phyloP scores from a whole-genome alignment of 805 yeast species.

The Pichia rugopelliculosa region DNA sequence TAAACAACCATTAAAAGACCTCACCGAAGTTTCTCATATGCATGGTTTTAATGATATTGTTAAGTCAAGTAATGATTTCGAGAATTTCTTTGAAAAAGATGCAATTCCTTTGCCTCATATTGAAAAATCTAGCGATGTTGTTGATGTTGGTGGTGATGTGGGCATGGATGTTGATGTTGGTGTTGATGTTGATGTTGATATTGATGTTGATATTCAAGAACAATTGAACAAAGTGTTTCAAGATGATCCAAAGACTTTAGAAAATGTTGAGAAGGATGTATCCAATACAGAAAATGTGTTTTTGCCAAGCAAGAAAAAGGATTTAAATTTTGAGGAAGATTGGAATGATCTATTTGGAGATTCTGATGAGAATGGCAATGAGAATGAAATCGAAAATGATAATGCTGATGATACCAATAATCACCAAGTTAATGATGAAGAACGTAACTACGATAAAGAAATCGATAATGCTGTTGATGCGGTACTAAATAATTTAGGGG shows the following conservation, averaged over 20 bases:
- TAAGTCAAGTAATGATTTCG: constrained; percentile 2
- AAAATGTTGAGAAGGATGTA: background rate
- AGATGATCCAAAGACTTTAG: background rate
- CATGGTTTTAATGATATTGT: constrained; percentile 1
- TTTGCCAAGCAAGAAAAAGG: constrained; percentile 3
- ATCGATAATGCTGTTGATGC: constrained; percentile 8
- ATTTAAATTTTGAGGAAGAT: constrained; percentile 15
- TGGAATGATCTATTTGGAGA: constrained; percentile 27
- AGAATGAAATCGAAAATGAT: constrained; percentile 3
- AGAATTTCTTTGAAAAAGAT: constrained; percentile 1
- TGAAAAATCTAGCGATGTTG: background rate
- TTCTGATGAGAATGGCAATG: constrained; percentile 9
- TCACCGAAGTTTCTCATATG: background rate
- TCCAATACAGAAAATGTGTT: background rate
- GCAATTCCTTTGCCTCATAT: background rate
- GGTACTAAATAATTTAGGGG: constrained; percentile 10
- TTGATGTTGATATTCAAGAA: background rate
- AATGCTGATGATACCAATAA: constrained; percentile 21
- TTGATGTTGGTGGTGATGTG: background rate
- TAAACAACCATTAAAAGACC: background rate
- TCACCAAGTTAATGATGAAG: constrained; percentile 12
- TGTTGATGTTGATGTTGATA: background rate
- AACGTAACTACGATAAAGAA: background rate
- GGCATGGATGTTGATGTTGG: background rate
- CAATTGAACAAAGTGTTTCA: background rate